These are phyloP conservation scores for Tritrichomonas foetus DNA, from an alignment of 208 protist species.

Conservation along the genomic window DNA sequence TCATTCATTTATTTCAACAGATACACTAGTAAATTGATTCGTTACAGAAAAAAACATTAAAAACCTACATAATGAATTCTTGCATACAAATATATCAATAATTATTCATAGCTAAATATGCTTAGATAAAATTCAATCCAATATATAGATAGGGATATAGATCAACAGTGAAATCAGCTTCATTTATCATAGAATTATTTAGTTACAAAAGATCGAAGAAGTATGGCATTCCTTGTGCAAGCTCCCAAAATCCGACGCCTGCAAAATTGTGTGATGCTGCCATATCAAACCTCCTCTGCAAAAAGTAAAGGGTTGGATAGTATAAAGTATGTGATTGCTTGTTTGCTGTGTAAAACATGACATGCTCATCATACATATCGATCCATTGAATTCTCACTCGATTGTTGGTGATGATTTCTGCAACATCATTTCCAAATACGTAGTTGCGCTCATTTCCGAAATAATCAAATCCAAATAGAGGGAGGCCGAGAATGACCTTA, in stretches of 20 bases:
- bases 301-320: not conserved
- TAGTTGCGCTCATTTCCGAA: not conserved
- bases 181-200: not conserved
- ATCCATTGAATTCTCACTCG: not conserved
- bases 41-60: not conserved
- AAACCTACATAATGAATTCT: not conserved
- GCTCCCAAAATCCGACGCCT: slow-evolving; percentile 7
- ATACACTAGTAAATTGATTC: no score
- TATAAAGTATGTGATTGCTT: not conserved
- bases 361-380: not conserved
- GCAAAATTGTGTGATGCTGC: not conserved
- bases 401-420: not conserved
- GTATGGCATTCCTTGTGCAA: slow-evolving; percentile 22
- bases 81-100: not conserved
- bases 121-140: not conserved
- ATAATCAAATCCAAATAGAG: slow-evolving; percentile 3
- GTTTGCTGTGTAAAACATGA: not conserved
- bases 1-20: no score
- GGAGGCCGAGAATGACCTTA: not conserved
- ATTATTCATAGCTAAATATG: not conserved
- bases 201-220: slow-evolving; percentile 32
- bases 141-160: not conserved
- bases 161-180: not conserved
- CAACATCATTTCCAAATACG: not conserved
- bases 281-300: not conserved